Base-by-base conservation (phyloP, 495 filamentous ascomycete species). In the Parachaetomium inaequale region DNA sequence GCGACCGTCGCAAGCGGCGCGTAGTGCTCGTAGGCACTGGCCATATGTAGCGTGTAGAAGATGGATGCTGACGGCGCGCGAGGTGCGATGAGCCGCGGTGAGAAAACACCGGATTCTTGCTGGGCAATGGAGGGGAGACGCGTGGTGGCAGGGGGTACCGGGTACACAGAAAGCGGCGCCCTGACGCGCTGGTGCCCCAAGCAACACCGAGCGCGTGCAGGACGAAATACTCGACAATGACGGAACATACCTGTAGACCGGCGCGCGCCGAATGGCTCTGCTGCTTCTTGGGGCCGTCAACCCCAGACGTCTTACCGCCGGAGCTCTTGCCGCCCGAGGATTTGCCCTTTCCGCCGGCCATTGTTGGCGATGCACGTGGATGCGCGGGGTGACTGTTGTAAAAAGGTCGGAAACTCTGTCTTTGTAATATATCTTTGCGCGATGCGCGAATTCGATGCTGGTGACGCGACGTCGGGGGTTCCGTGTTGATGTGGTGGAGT, bases 181-280 rank as follows among this genome's bases (percentile, higher is more conserved):
- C 3, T 15, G 55, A 56, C 31, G 38, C 54, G 21, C 23, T 31
- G 3, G 38, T 17, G 38, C 8, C 15, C 38, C 38, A 40, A 40
- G 38, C 38, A 5, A 26, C 45, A 49, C 19, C 23, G 26, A 15
- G 43, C 40, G 26, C 58, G 29, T 23, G 40, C 17, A 56, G 51
- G 28, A 63, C 25, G 47, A 62, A 55, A 63, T 28, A 23, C 17
- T 25, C 45, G 6, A 26, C 23, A 15, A 4, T n/a, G 21, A 49
- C 12, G 45, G 15, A 71, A 85, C 94, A 84, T 81, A 98, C 94
- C 89, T 98, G 94, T 71, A 98, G 84, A 76, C 94, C 94, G 77
- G 94, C 94, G 79, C 97, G 96, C 70, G 91, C 91, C 68, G 93
- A 97, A 82, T 98, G 94, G 71, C 92, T 96, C 80, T 97, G 93